These are phyloP conservation scores for Ogataea saltuana DNA, from an alignment of 805 yeast genomes.

Conservation along the genomic window DNA sequence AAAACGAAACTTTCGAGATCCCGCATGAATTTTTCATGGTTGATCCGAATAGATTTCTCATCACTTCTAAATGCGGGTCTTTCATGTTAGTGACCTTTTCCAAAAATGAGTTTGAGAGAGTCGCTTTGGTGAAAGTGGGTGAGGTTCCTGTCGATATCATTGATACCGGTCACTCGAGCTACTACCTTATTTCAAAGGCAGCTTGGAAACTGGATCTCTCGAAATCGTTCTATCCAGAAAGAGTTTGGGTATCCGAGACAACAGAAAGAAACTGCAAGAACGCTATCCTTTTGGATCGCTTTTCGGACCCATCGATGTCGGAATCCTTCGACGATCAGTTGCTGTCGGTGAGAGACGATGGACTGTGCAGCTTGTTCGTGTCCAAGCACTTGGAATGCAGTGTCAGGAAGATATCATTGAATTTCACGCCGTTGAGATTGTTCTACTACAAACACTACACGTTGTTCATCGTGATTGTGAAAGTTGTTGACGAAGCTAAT, in stretches of 20 bases:
- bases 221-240: slow-evolving; percentile 27
- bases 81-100: slow-evolving; percentile 8
- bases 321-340: slow-evolving; percentile 19
- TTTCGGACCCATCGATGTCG: slow-evolving; percentile 2
- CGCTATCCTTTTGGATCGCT: slow-evolving; percentile 15
- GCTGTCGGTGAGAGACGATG: slow-evolving; percentile 38
- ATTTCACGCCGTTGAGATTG: slow-evolving; percentile 30
- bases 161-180: not conserved
- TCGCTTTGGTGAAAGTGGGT: slow-evolving; percentile 18
- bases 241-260: slow-evolving; percentile 29
- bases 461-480: slow-evolving; percentile 24
- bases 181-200: slow-evolving; percentile 25
- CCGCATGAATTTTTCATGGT: slow-evolving; percentile 16
- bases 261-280: slow-evolving; percentile 24
- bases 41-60: slow-evolving; percentile 7
- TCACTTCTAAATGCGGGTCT: slow-evolving; percentile 31
- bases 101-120: not conserved
- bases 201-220: slow-evolving; percentile 32
- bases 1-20: slow-evolving; percentile 4
- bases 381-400: slow-evolving; percentile 19
- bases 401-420: slow-evolving; percentile 28
- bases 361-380: slow-evolving; percentile 30
- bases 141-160: slow-evolving; percentile 23
- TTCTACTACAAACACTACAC: slow-evolving; percentile 27
- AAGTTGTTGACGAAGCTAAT: slow-evolving; percentile 4